Percentiles rank a stretch among this genome's conserved stretches.
Evolutionary conservation across 345 rosid species (phyloP).

Genomic region (Rhizophora mangle): DNA sequence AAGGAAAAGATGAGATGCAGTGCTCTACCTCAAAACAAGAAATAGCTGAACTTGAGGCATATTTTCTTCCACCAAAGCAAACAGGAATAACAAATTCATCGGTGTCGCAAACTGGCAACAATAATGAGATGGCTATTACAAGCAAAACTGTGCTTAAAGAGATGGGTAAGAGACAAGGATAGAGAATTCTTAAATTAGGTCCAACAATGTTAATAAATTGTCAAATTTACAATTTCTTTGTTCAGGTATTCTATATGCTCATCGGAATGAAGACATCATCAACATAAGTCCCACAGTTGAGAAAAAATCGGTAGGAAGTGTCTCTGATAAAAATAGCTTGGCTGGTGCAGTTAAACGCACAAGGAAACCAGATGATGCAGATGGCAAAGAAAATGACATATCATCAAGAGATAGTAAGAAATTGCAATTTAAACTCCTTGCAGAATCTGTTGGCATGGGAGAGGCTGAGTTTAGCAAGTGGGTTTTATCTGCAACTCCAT

Average conservation of each 20-base stretch:
- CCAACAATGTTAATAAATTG: no score
- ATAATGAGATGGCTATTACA: conserved; percentile 16
- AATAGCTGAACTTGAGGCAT: conserved; percentile 23
- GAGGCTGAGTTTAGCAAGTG: conserved; percentile 71
- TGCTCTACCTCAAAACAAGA: conserved; percentile 21
- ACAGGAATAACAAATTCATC: conserved; percentile 11
- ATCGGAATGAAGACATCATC: conserved; percentile 76
- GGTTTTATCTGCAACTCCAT: conserved; percentile 46
- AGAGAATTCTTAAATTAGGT: no score
- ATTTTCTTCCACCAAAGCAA: conserved; percentile 18
- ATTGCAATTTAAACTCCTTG: conserved; percentile 48
- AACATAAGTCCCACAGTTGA: conserved; percentile 32
- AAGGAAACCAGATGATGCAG: conserved; percentile 17
- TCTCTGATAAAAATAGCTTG: conserved; percentile 15
- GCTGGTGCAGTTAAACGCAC: conserved; percentile 15
- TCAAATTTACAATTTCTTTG: not conserved
- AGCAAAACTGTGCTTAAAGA: conserved; percentile 47
- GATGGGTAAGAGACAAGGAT: conserved; percentile 42
- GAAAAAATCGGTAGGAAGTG: conserved; percentile 12
- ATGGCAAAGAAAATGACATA: conserved; percentile 19
- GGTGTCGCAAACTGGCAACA: conserved; percentile 13
- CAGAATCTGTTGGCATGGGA: conserved; percentile 61
- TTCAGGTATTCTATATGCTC: conserved; percentile 71
- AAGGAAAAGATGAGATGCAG: conserved; percentile 28
- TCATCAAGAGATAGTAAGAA: conserved; percentile 41